Evolutionary conservation across 306 rosid species (phyloP).

Genomic region (Amphicarpaea edgeworthii): DNA sequence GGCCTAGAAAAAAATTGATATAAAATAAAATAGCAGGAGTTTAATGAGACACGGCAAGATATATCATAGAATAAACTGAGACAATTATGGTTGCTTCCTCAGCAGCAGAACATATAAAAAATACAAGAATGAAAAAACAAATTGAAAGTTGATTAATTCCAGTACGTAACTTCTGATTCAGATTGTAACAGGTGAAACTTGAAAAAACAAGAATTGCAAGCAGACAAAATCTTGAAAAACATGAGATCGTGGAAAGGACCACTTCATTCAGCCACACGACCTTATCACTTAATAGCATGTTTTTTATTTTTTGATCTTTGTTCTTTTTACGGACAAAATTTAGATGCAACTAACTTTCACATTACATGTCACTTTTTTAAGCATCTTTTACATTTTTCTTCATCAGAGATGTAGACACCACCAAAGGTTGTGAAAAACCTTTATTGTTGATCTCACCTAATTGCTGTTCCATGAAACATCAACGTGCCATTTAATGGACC

Average conservation of each 20-base stretch:
- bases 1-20: too few relatives aligned
- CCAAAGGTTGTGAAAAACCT: not conserved
- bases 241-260: not conserved
- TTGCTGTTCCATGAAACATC: not conserved
- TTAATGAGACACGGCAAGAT: too few relatives aligned
- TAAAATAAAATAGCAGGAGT: too few relatives aligned
- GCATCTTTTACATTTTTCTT: too few relatives aligned
- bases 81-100: not conserved
- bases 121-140: too few relatives aligned
- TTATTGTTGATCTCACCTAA: not conserved
- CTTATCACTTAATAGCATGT: too few relatives aligned
- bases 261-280: not conserved
- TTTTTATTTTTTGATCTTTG: too few relatives aligned
- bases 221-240: not conserved
- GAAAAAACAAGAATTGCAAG: not conserved
- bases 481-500: not conserved
- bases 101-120: not conserved
- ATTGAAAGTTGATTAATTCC: not conserved
- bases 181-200: conserved; percentile 1
- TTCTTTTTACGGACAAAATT: too few relatives aligned
- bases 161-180: not conserved
- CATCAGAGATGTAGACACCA: too few relatives aligned
- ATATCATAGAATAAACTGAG: too few relatives aligned
- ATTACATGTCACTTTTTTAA: too few relatives aligned
- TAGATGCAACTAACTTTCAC: too few relatives aligned